A percentile compares a stretch with the other conserved stretches of the same genome.
phyloP scores from a whole-genome alignment of 176 grass and related monocot genomes.

The Elymus sibiricus region DNA sequence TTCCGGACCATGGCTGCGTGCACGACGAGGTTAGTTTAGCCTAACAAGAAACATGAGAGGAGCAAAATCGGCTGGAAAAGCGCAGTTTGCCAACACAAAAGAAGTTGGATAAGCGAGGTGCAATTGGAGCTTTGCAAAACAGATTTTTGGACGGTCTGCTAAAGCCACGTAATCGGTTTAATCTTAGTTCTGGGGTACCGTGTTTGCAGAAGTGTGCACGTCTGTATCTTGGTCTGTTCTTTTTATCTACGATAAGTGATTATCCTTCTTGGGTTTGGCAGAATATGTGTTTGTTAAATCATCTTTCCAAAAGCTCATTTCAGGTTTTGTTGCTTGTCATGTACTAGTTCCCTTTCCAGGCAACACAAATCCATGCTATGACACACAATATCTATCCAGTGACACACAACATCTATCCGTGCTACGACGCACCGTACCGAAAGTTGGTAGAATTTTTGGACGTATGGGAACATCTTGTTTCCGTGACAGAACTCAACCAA shows the following conservation, averaged over 20 bases:
- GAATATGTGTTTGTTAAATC: neutral
- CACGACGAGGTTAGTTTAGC: neutral
- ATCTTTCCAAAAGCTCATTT: neutral
- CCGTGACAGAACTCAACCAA: neutral
- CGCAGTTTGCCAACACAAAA: neutral
- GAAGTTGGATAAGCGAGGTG: neutral
- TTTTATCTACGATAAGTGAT: neutral
- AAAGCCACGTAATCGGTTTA: neutral
- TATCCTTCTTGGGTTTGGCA: neutral
- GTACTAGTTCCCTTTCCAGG: neutral
- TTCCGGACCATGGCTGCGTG: neutral
- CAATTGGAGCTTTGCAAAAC: slow-evolving; percentile 22
- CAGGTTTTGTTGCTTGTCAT: neutral
- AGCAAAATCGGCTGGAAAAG: neutral
- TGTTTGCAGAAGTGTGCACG: neutral
- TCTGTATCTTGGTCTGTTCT: neutral
- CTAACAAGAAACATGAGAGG: neutral
- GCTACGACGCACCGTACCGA: neutral
- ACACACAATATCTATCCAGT: neutral
- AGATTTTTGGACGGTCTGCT: neutral
- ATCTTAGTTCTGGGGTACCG: neutral
- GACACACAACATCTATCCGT: neutral
- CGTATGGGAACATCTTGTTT: neutral
- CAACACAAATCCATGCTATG: neutral
- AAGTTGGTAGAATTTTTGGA: neutral